Evolutionary conservation across 2,329 filamentous ascomycete genomes (phyloP), one percentile per base, ranked within the genome.

Genomic region (Penicillium sp.): DNA sequence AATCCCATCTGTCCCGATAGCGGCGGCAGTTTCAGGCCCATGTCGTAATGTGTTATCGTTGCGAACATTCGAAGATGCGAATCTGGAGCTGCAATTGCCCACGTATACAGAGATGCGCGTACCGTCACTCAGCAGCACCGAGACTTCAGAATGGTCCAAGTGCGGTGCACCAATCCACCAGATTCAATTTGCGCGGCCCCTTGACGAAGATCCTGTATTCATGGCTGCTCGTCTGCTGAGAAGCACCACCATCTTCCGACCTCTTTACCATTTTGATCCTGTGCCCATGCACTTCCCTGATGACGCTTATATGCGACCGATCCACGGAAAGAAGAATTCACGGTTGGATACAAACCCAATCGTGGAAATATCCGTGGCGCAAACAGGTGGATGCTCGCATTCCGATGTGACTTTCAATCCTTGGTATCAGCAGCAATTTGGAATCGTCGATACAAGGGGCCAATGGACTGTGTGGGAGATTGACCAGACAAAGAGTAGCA

Each of bases 381-480:
- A 76, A 24, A 82, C 78, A 2, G 80, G 78, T 10, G 78, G 75
- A 1, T 65, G 67, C 29, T 60, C 77, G 3, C 82, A 85, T 66
- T 78, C 78, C 1, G 78, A 86, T 67, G 75, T 86, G 10, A 67
- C 77, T 6, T 86, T 87, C 68, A 85, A 86, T 62, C 83, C 83
- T 4, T 83, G 80, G 74, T 82, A 83, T 64, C 76, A 80, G 53
- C 75, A 76, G n/a, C 81, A 84, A 62, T 67, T 86, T 54, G 84
- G 76, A 2, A 71, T 86, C 13, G 68, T 86, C 18, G 83, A 86
- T 64, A 74, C 76, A 43, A 61, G 67, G 29, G 83, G 82, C 1
- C 71, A 71, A 38, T 87, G 84, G 85, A 79, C 73, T 49, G 66
- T 86, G 38, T 77, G 72, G 79, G 73, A 74, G 55, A 60, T 80